phyloP scores from a whole-genome alignment of 306 rosid species.

The Quercus ilex region DNA sequence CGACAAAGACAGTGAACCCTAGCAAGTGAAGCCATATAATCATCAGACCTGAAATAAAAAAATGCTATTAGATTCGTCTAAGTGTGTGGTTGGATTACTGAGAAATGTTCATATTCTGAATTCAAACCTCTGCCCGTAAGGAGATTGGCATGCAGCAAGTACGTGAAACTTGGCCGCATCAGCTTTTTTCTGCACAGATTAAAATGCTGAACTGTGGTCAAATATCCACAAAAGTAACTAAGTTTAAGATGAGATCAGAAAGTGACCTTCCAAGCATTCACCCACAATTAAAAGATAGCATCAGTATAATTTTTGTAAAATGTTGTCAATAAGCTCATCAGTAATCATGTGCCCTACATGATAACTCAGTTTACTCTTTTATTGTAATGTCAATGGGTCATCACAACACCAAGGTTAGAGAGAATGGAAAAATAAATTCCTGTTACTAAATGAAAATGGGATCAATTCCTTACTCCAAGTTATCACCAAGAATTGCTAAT shows the following conservation, averaged over 20 bases:
- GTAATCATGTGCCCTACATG: not conserved
- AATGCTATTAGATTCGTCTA: constrained; percentile 11
- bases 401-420: not conserved
- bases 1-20: constrained; percentile 82
- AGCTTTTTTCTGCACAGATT: constrained; percentile 39
- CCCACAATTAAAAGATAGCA: not conserved
- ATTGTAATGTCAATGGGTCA: not conserved
- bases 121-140: constrained; percentile 77
- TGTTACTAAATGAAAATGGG: not conserved
- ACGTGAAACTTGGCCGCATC: constrained; percentile 64
- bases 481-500: too few species aligned
- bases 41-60: constrained; percentile 64
- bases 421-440: not conserved
- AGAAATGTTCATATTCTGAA: constrained; percentile 5
- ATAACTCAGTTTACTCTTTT: not conserved
- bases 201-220: constrained; percentile 12
- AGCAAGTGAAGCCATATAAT: constrained; percentile 87
- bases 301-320: not conserved
- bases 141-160: constrained; percentile 68
- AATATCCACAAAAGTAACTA: not conserved
- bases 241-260: not conserved
- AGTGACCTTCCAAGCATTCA: not conserved
- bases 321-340: not conserved
- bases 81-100: not conserved
- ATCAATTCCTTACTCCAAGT: too few species aligned